These are phyloP conservation scores for Cryptococcus jaspeensis DNA, from an alignment of 1,284 basidiomycete genomes.

Conservation along the genomic window DNA sequence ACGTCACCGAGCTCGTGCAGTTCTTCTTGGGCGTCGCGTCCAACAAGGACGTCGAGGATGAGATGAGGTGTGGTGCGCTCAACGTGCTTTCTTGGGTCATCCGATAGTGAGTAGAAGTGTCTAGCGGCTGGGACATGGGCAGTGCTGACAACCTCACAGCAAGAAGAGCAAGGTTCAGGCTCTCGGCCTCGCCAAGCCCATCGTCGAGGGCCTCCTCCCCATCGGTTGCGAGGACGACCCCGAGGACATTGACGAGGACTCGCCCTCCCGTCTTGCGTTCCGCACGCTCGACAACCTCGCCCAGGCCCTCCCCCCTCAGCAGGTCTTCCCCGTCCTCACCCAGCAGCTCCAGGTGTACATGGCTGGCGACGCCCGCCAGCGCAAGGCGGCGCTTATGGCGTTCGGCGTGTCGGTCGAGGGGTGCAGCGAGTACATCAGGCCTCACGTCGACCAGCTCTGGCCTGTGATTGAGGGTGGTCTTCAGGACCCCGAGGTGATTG, in stretches of 20 bases:
- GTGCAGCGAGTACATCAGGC: slow-evolving; percentile 96
- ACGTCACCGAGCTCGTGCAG: slow-evolving; percentile 81
- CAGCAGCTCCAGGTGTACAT: slow-evolving; percentile 79
- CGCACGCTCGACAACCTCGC: slow-evolving; percentile 93
- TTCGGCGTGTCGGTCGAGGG: slow-evolving; percentile 96
- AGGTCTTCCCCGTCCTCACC: slow-evolving; percentile 94
- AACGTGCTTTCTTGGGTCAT: slow-evolving; percentile 97
- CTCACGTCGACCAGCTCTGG: slow-evolving; percentile 90
- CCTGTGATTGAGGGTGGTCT: slow-evolving; percentile 90
- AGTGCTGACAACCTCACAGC: slow-evolving; percentile 54
- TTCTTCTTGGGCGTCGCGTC: slow-evolving; percentile 85
- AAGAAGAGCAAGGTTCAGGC: slow-evolving; percentile 96
- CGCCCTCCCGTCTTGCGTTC: slow-evolving; percentile 87
- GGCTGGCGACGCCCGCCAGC: slow-evolving; percentile 67
- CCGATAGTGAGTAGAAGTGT: slow-evolving; percentile 64
- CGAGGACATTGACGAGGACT: slow-evolving; percentile 75
- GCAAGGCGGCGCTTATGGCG: slow-evolving; percentile 93
- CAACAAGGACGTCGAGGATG: slow-evolving; percentile 74
- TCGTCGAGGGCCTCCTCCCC: slow-evolving; percentile 89
- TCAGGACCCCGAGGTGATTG: slow-evolving; percentile 75
- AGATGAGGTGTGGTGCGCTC: slow-evolving; percentile 84
- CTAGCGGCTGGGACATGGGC: neutral
- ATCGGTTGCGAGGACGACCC: slow-evolving; percentile 87
- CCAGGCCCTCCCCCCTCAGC: slow-evolving; percentile 88
- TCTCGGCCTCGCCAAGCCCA: slow-evolving; percentile 77